Base-by-base conservation (phyloP, 179 eudicot species). In the Beta corolliflora region DNA sequence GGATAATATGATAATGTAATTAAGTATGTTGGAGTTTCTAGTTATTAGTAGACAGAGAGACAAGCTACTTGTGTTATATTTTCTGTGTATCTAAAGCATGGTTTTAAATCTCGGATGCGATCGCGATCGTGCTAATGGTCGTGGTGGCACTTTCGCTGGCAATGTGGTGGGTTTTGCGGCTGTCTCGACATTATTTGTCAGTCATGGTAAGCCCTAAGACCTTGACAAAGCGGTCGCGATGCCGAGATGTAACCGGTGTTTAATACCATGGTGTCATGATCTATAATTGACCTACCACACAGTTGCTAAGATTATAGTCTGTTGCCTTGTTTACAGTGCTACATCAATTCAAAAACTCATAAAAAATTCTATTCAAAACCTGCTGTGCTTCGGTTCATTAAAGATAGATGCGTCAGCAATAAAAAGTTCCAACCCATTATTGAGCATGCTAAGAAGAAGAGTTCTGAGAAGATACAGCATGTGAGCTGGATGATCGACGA, bases 291-390 rank as follows among this genome's bases (percentile, higher is more conserved):
- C 56, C 71, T 75, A 46, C 65, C 41, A 36, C 44, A n/a, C 54
- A 25, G 21, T 12, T 76, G 36, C 45, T 41, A 36, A 81, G 5
- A 31, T 53, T 19, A 7, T 63, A 25, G 4, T 81, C 9, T 55
- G 16, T 8, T 73, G 23, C 23, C 69, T 76, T 56, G 69, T 69
- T 73, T 87, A 76, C 48, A 88, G 90, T 83, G 59, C 79, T 88
- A 79, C 65, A 60, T 81, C 81, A 79, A 88, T 71, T 46, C 73
- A 48, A 77, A 80, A 73, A 83, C 76, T 44, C 63, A 61, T 53
- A 69, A 76, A 76, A 88, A 84, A 75, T 60, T 86, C 59, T 88
- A 88, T 77, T 88, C 90, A n/a, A 86, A 84, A 76, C 48, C 75
- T 68, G 74, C 87, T 21, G 63, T 84, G 71, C 83, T 88, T 79